A percentile compares a stretch with the other conserved stretches of the same genome.
Conservation (phyloP, 139 green algal species). For the Chlorella sp. region DNA sequence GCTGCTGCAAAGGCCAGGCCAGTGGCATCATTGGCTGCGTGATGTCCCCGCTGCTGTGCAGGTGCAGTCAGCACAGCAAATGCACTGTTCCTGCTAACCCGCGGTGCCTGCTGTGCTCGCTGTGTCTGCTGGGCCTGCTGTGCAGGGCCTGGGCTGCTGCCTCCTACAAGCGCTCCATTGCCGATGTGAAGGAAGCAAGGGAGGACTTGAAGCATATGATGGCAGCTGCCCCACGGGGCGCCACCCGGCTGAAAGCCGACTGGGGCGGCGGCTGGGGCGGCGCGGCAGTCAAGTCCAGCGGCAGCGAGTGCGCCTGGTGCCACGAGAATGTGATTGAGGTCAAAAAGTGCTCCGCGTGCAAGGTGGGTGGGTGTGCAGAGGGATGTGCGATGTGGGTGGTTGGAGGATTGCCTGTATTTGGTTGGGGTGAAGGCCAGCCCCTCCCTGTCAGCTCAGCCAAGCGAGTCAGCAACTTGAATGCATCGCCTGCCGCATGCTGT, state of each 20-base stretch:
- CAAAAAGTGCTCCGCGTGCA: neutral
- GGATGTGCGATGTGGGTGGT: no score
- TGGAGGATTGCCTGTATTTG: no score
- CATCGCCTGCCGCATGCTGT: neutral
- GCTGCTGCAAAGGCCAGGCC: no score
- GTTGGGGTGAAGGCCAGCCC: no score
- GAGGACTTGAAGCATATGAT: neutral
- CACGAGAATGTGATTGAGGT: neutral
- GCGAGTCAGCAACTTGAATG: neutral
- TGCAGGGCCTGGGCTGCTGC: constrained; percentile 4
- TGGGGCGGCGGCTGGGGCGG: neutral
- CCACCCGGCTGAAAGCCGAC: neutral
- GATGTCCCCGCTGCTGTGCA: no score
- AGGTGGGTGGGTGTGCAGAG: neutral
- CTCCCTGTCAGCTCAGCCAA: neutral
- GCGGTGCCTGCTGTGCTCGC: no score
- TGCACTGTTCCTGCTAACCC: no score
- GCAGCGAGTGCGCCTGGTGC: neutral
- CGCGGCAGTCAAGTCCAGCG: neutral
- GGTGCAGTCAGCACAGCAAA: no score
- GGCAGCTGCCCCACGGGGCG: neutral
- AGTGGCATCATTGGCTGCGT: no score
- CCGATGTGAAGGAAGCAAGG: neutral
- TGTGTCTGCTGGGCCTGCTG: neutral
- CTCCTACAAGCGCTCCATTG: neutral